These are phyloP conservation scores for Ganoderma sinense DNA, from an alignment of 1,284 basidiomycete species.

Conservation along the genomic window DNA sequence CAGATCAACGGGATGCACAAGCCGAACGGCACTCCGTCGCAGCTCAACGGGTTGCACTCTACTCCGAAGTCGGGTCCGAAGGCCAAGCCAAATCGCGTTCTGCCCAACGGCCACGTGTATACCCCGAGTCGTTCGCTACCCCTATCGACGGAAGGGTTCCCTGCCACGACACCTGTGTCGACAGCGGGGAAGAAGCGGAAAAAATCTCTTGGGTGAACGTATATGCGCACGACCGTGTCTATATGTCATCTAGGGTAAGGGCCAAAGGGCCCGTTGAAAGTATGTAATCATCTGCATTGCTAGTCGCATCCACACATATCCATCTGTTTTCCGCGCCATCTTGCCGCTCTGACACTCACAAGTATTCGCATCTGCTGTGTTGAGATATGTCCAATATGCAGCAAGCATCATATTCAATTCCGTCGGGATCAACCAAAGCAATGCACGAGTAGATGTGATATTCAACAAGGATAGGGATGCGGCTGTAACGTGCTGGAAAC, in stretches of 20 bases:
- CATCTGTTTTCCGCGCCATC: slow-evolving; percentile 3
- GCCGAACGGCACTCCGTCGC: slow-evolving; percentile 31
- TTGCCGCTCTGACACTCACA: slow-evolving; percentile 7
- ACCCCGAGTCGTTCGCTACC: slow-evolving; percentile 25
- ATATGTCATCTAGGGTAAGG: neutral
- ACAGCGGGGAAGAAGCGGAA: slow-evolving; percentile 47
- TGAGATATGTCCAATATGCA: slow-evolving; percentile 20
- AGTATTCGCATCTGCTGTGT: slow-evolving; percentile 30
- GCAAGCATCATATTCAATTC: slow-evolving; percentile 15
- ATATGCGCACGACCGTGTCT: neutral
- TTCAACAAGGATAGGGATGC: slow-evolving; percentile 17
- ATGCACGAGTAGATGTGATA: slow-evolving; percentile 8
- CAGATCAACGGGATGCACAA: slow-evolving; percentile 35
- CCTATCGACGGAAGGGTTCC: slow-evolving; percentile 27
- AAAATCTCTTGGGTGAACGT: slow-evolving; percentile 40
- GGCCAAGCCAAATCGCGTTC: slow-evolving; percentile 31
- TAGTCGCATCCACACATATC: slow-evolving; percentile 15
- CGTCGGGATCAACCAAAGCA: neutral
- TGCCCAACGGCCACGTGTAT: slow-evolving; percentile 26
- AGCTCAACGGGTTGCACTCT: slow-evolving; percentile 30
- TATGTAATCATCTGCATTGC: slow-evolving; percentile 15
- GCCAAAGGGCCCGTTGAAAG: neutral
- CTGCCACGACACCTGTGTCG: slow-evolving; percentile 32
- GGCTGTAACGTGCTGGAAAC: slow-evolving; percentile 13
- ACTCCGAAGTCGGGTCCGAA: slow-evolving; percentile 22